Evolutionary conservation across 2,329 filamentous ascomycete species (phyloP).

Genomic region (Claviceps sp.): DNA sequence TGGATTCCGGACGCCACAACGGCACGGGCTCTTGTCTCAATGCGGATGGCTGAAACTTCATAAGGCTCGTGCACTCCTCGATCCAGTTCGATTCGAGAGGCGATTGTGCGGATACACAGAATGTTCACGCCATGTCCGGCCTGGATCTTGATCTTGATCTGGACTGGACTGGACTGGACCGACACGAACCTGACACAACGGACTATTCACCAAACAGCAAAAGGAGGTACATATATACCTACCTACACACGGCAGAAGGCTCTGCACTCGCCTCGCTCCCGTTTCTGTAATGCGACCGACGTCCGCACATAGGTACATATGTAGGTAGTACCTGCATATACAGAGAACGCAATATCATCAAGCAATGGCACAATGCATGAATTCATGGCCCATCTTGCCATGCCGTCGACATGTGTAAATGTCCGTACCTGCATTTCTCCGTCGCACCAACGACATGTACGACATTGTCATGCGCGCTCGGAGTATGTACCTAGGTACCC

Average conservation of each 20-base stretch:
- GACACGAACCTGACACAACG: not conserved
- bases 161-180: not conserved
- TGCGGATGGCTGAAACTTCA: slow-evolving; percentile 2
- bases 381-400: not conserved
- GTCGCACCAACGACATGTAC: slow-evolving; percentile 1
- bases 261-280: no score
- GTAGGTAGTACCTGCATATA: not conserved
- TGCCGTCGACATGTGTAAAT: not conserved
- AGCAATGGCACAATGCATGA: not conserved
- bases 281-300: not conserved
- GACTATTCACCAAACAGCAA: not conserved
- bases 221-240: no score
- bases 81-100: not conserved
- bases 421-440: not conserved
- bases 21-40: not conserved
- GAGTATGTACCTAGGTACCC: not conserved
- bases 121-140: not conserved
- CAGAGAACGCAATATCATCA: not conserved
- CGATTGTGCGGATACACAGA: not conserved
- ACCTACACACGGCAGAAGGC: no score
- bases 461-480: not conserved
- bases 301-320: not conserved
- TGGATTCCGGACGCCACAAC: not conserved
- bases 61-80: not conserved
- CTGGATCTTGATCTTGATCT: not conserved